Evolutionary conservation across 2,329 filamentous ascomycete species (phyloP), one percentile per base, ranked within the genome.

Genomic region (Bipolaris gigantea): DNA sequence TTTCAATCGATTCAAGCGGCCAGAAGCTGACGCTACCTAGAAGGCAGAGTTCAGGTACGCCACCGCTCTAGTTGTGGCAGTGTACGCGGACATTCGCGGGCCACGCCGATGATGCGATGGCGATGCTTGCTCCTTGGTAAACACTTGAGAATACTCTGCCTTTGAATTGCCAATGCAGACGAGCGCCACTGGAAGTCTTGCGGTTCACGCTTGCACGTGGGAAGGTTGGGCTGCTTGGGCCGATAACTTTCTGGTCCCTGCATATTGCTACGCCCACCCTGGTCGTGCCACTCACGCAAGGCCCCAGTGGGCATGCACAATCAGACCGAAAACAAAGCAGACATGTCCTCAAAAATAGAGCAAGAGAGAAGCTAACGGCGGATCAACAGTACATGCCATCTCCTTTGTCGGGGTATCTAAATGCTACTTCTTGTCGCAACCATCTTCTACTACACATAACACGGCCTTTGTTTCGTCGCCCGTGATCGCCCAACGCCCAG

Each of bases 1-100:
- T 65, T 68, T 68, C 63, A 64, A 63, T 45, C 40, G 25, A 34
- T 6, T 25, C 49, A 53, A 59, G 47, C 41, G 60, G 59, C 59
- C 56, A 66, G 56, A 60, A 58, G 57, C 55, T 55, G 50, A 56
- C 59, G 58, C 63, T 65, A 56, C 60, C 55, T 56, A 50, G 47
- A 56, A 49, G 34, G 53, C 50, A 52, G 55, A 42, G 50, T 48
- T 45, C 55, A 56, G 60, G 52, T 57, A 56, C 41, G 52, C 52
- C 52, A 51, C 48, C 41, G 13, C 32, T 34, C 35, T 48, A 35
- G 50, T 47, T 55, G 44, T 48, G 48, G 23, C 23, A 18, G 38
- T 34, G 19, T 18, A 46, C 8, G 5, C 15, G 36, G 13, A 27
- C 7, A 35, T 16, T 27, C 21, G 33, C 27, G 15, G 32, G 27